Conservation (phyloP, 345 rosid genomes). For the Citropsis articulata region DNA sequence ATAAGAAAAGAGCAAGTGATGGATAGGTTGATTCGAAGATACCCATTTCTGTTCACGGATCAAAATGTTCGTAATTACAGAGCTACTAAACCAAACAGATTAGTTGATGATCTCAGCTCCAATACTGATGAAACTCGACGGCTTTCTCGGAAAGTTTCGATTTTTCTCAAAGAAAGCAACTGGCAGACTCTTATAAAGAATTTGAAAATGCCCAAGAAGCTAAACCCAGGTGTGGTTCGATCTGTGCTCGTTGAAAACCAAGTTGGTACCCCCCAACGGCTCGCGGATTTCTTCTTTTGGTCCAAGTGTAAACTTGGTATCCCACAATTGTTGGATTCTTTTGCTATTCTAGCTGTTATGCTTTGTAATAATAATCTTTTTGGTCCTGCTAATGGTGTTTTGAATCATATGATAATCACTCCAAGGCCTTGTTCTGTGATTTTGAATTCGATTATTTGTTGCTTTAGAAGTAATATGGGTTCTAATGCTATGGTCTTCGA, state of each 20-base stretch:
- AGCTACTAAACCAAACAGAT: neutral
- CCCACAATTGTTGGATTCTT: constrained; percentile 18
- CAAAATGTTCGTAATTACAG: neutral
- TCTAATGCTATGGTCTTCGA: constrained; percentile 19
- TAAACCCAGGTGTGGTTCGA: constrained; percentile 31
- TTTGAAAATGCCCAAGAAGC: constrained; percentile 14
- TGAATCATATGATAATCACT: constrained; percentile 15
- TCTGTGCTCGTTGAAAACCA: constrained; percentile 24
- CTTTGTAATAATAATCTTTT: constrained; percentile 25
- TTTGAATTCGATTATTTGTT: constrained; percentile 20
- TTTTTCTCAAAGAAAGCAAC: constrained; percentile 16
- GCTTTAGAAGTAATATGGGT: constrained; percentile 6
- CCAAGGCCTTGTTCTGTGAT: constrained; percentile 9
- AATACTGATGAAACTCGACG: neutral
- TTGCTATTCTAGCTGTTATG: constrained; percentile 22
- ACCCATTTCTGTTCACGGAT: neutral
- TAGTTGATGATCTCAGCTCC: neutral
- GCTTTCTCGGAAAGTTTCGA: constrained; percentile 17
- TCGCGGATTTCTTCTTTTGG: constrained; percentile 32
- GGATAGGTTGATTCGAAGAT: constrained; percentile 3
- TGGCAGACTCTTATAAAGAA: constrained; percentile 25
- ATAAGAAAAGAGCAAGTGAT: neutral
- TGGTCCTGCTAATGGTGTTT: constrained; percentile 18
- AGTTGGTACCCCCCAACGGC: constrained; percentile 21
- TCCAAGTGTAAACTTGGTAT: constrained; percentile 12